Conservation (phyloP, 352 stramenopile species). For the Phytophthora europaea region DNA sequence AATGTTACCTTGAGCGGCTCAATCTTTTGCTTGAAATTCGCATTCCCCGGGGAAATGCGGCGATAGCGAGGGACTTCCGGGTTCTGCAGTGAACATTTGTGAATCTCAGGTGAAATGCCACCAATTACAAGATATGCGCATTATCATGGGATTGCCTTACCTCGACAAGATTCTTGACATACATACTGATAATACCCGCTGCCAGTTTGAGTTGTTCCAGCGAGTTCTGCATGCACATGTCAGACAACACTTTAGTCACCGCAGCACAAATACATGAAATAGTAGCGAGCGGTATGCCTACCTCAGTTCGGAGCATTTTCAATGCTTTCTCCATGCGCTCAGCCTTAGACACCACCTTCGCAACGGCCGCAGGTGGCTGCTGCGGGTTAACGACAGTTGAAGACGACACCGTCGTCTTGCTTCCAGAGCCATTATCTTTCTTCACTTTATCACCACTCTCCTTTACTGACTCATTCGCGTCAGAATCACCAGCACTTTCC, state of each 20-base stretch:
- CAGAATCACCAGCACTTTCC: conserved; percentile 3
- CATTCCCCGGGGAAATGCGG: conserved; percentile 78
- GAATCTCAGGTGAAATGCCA: neutral
- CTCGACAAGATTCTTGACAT: conserved; percentile 89
- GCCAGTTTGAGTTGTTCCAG: conserved; percentile 75
- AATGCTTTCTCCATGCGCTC: conserved; percentile 59
- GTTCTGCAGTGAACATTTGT: conserved; percentile 52
- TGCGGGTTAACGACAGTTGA: conserved; percentile 8
- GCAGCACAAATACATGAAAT: neutral
- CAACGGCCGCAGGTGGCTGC: conserved; percentile 20
- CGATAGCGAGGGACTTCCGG: conserved; percentile 85
- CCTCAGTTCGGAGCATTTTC: conserved; percentile 64
- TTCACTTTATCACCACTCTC: conserved; percentile 13
- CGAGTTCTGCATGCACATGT: conserved; percentile 58
- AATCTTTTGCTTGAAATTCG: conserved; percentile 90
- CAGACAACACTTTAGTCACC: conserved; percentile 7
- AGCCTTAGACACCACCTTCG: conserved; percentile 33
- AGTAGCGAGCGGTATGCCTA: conserved; percentile 26
- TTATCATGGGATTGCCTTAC: conserved; percentile 30
- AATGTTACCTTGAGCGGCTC: conserved; percentile 73
- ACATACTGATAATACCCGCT: conserved; percentile 84
- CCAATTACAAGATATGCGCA: neutral
- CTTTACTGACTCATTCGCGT: neutral
- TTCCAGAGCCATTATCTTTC: conserved; percentile 16
- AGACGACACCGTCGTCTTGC: neutral